phyloP scores from a whole-genome alignment of 23 red algal species.

The Cyanidioschyzon merolae region DNA sequence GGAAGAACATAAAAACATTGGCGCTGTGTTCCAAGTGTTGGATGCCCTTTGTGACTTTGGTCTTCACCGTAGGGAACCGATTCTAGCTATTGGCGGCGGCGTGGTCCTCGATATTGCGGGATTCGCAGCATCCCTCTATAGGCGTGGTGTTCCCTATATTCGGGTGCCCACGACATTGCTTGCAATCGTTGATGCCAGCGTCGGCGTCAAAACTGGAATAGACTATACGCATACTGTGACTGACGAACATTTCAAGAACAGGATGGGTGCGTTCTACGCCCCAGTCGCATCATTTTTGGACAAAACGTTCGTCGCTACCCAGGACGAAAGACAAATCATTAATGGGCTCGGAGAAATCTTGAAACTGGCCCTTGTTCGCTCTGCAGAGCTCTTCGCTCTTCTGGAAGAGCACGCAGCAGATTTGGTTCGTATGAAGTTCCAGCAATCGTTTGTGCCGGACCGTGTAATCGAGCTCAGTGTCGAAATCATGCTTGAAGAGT shows the following conservation, averaged over 20 bases:
- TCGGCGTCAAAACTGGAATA: constrained; percentile 92
- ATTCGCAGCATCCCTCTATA: constrained; percentile 77
- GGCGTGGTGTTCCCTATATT: constrained; percentile 70
- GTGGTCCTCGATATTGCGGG: constrained; percentile 79
- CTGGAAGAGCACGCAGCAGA: constrained; percentile 57
- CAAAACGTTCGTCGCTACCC: constrained; percentile 69
- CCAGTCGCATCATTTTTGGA: constrained; percentile 78
- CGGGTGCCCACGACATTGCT: constrained; percentile 87
- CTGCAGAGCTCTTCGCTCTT: constrained; percentile 61
- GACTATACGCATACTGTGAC: constrained; percentile 51
- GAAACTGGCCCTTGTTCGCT: constrained; percentile 86
- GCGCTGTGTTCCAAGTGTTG: constrained; percentile 56
- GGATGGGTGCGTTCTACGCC: constrained; percentile 95
- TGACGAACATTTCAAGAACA: constrained; percentile 65
- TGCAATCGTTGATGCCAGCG: constrained; percentile 78
- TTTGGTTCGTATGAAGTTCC: constrained; percentile 60
- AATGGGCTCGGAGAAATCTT: constrained; percentile 96
- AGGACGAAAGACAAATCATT: constrained; percentile 73
- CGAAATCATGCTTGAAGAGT: constrained; percentile 90
- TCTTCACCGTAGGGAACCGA: constrained; percentile 74
- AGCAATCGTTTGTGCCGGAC: constrained; percentile 32
- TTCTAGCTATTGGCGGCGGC: constrained; percentile 87
- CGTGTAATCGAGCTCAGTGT: constrained; percentile 84
- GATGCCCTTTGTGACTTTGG: constrained; percentile 66
- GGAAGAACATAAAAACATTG: constrained; percentile 70